Conservation (phyloP, 495 filamentous ascomycete species). For the Penicillium turbatum region DNA sequence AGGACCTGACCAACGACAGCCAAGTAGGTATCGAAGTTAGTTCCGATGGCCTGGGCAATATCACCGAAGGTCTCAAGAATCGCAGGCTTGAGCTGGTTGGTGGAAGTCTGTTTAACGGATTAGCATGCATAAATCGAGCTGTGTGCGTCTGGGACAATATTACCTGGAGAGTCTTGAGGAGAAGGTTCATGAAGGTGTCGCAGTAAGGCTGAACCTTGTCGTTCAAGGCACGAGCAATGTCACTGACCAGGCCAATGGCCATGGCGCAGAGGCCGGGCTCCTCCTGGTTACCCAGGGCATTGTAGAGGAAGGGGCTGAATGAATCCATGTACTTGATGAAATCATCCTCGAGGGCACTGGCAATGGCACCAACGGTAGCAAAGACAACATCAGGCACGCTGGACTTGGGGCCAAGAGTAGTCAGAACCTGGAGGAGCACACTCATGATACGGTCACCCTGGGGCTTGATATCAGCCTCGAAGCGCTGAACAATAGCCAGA, state of each 20-base stretch:
- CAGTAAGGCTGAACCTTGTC: slow-evolving; percentile 89
- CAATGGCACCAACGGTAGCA: slow-evolving; percentile 78
- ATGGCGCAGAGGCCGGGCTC: slow-evolving; percentile 91
- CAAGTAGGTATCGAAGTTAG: slow-evolving; percentile 88
- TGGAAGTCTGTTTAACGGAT: slow-evolving; percentile 45
- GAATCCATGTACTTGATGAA: slow-evolving; percentile 96
- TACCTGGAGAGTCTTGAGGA: slow-evolving; percentile 84
- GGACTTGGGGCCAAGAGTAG: slow-evolving; percentile 75
- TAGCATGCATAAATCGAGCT: not conserved
- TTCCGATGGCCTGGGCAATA: slow-evolving; percentile 92
- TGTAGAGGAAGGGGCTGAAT: slow-evolving; percentile 86
- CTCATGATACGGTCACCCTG: slow-evolving; percentile 94
- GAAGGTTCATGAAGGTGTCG: slow-evolving; percentile 94
- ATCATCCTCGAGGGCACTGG: slow-evolving; percentile 83
- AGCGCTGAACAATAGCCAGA: slow-evolving; percentile 83
- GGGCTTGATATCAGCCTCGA: slow-evolving; percentile 86
- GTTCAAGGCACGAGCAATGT: slow-evolving; percentile 87
- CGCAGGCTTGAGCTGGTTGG: slow-evolving; percentile 96
- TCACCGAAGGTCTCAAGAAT: slow-evolving; percentile 98
- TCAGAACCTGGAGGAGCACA: slow-evolving; percentile 73
- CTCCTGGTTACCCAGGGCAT: slow-evolving; percentile 89
- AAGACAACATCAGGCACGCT: slow-evolving; percentile 93
- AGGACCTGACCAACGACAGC: slow-evolving; percentile 88
- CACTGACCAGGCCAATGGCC: slow-evolving; percentile 95
- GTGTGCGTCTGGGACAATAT: slow-evolving; percentile 21